Conservation (phyloP, 2,329 filamentous ascomycete genomes). For the Monilinia fructigena region DNA sequence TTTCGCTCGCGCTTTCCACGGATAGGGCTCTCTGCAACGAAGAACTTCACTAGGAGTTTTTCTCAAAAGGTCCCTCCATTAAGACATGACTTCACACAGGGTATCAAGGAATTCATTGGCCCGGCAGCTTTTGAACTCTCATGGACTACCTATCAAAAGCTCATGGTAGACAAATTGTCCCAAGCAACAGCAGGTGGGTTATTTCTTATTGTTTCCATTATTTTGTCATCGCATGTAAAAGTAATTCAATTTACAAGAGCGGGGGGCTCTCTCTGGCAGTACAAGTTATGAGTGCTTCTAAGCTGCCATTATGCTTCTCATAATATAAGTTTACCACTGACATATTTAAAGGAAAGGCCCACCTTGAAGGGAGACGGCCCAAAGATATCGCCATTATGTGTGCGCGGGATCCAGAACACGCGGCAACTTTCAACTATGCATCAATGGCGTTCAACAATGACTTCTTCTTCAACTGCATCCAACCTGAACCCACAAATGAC, state of each 20-base stretch:
- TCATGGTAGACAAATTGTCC: constrained; percentile 76
- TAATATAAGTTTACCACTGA: constrained; percentile 1
- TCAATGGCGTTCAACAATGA: constrained; percentile 93
- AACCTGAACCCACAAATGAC: constrained; percentile 43
- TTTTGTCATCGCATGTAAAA: background rate
- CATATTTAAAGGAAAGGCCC: background rate
- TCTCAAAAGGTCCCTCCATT: constrained; percentile 42
- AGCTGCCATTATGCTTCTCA: background rate
- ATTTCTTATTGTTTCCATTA: constrained; percentile 3
- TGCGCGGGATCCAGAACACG: constrained; percentile 74
- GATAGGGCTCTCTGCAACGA: constrained; percentile 28
- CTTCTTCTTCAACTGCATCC: constrained; percentile 70
- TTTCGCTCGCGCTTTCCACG: constrained; percentile 39
- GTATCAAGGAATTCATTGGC: constrained; percentile 70
- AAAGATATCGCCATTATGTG: constrained; percentile 71
- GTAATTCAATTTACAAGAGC: background rate
- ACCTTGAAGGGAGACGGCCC: constrained; percentile 35
- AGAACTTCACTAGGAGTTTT: constrained; percentile 8
- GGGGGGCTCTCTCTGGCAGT: background rate
- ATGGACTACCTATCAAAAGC: constrained; percentile 78
- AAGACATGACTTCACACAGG: constrained; percentile 48
- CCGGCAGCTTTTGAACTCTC: constrained; percentile 68
- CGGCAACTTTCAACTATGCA: constrained; percentile 89
- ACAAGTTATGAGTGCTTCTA: background rate
- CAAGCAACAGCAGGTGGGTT: constrained; percentile 66